Percentiles rank a stretch among this genome's conserved stretches.
Evolutionary conservation across 495 filamentous ascomycete species (phyloP).

Genomic region (Aspergillus sparsus): DNA sequence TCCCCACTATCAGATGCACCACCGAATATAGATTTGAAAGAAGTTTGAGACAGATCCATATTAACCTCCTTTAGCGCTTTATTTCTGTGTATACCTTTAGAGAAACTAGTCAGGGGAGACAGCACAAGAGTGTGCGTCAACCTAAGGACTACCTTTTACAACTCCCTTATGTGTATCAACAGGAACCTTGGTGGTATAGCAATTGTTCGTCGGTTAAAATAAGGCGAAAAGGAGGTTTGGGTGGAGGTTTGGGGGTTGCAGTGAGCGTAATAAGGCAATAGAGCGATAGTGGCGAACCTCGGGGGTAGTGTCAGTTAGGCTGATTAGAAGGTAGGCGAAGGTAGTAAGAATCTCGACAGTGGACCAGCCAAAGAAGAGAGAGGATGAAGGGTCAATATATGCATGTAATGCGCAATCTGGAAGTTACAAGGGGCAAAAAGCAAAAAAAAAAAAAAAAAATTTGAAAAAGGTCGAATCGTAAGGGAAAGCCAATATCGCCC

Average conservation of each 20-base stretch:
- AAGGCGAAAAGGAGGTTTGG: not conserved
- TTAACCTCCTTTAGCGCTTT: slow-evolving; percentile 14
- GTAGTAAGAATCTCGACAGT: not conserved
- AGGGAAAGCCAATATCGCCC: slow-evolving; percentile 5
- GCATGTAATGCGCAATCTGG: not conserved
- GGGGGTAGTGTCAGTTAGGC: not conserved
- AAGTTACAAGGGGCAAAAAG: not conserved
- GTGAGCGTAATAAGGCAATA: not conserved
- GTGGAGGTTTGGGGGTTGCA: not conserved
- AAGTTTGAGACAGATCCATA: slow-evolving; percentile 12
- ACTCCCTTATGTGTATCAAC: too few relatives aligned
- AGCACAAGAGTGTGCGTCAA: not conserved
- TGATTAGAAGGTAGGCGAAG: not conserved
- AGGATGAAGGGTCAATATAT: slow-evolving; percentile 6
- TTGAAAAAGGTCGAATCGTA: slow-evolving; percentile 4
- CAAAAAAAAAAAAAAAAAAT: slow-evolving; percentile 2
- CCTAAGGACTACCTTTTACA: not conserved
- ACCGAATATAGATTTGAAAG: slow-evolving; percentile 31
- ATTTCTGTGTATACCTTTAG: not conserved
- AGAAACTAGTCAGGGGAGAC: not conserved
- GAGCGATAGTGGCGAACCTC: not conserved
- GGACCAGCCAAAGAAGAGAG: slow-evolving; percentile 5
- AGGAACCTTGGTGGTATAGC: slow-evolving; percentile 1
- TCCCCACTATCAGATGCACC: slow-evolving; percentile 20
- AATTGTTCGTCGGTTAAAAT: not conserved